These are phyloP conservation scores for Chaetomium fimeti DNA, from an alignment of 495 filamentous ascomycete species.

Conservation along the genomic window DNA sequence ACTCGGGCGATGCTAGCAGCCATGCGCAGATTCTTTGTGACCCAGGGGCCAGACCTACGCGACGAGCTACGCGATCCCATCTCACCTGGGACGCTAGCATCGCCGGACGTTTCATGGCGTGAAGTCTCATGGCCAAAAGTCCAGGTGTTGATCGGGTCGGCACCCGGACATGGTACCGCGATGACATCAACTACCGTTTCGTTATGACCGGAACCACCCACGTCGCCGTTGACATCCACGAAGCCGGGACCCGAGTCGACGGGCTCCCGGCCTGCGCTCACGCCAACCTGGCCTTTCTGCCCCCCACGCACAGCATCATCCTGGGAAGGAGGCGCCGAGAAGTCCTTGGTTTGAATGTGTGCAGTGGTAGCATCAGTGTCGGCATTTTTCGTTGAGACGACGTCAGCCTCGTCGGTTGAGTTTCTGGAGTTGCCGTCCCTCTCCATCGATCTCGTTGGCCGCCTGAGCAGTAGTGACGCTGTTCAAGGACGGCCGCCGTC, in stretches of 20 bases:
- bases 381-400: neutral
- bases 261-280: neutral
- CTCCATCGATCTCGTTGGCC: slow-evolving; percentile 21
- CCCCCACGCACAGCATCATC: neutral
- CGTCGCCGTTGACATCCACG: slow-evolving; percentile 43
- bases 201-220: slow-evolving; percentile 44
- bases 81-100: slow-evolving; percentile 32
- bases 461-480: neutral
- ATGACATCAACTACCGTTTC: slow-evolving; percentile 50
- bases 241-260: slow-evolving; percentile 36
- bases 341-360: slow-evolving; percentile 15
- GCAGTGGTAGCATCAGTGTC: neutral
- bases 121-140: slow-evolving; percentile 40
- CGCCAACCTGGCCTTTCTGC: neutral
- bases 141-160: slow-evolving; percentile 47
- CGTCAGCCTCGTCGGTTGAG: slow-evolving; percentile 17
- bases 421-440: slow-evolving; percentile 9
- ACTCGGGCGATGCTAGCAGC: slow-evolving; percentile 49
- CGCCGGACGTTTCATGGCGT: slow-evolving; percentile 38
- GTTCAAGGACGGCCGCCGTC: neutral
- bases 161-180: slow-evolving; percentile 48
- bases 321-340: neutral
- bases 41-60: slow-evolving; percentile 37
- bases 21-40: slow-evolving; percentile 42
- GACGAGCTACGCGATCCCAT: slow-evolving; percentile 22